A percentile compares a stretch with the other conserved stretches of the same genome.
phyloP scores from a whole-genome alignment of 345 rosid genomes.

The Eucalyptus victrix region DNA sequence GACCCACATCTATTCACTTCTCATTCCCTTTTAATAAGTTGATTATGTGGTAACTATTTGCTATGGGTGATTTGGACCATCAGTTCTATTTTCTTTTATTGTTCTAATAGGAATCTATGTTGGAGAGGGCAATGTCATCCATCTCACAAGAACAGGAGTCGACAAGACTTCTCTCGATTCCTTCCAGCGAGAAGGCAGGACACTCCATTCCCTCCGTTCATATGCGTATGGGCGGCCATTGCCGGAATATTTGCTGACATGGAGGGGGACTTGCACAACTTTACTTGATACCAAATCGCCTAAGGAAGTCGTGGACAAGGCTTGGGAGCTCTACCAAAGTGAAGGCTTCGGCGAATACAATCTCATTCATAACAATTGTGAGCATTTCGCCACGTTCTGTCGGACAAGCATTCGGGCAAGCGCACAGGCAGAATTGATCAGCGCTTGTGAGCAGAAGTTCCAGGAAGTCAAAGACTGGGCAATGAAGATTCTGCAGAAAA shows the following conservation, averaged over 20 bases:
- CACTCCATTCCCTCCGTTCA: background rate
- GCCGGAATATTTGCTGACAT: background rate
- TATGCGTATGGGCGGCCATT: background rate
- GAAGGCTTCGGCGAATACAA: background rate
- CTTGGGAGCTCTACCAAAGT: background rate
- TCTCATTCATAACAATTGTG: background rate
- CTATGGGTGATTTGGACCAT: background rate
- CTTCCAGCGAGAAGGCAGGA: background rate
- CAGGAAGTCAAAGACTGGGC: background rate
- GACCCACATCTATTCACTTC: background rate
- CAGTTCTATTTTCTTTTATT: too few species aligned
- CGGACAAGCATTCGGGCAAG: background rate
- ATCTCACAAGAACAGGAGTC: background rate
- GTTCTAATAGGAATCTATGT: background rate
- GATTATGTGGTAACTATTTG: background rate
- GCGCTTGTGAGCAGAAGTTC: background rate
- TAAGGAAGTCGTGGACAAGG: background rate
- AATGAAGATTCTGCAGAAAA: too few species aligned
- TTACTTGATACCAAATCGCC: background rate
- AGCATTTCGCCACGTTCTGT: background rate
- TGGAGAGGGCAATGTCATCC: background rate
- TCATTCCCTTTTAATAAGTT: background rate
- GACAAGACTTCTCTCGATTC: background rate
- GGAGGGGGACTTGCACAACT: background rate
- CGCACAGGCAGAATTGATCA: background rate